Conservation (phyloP, 2,329 filamentous ascomycete species). For the Claviceps cyperi region DNA sequence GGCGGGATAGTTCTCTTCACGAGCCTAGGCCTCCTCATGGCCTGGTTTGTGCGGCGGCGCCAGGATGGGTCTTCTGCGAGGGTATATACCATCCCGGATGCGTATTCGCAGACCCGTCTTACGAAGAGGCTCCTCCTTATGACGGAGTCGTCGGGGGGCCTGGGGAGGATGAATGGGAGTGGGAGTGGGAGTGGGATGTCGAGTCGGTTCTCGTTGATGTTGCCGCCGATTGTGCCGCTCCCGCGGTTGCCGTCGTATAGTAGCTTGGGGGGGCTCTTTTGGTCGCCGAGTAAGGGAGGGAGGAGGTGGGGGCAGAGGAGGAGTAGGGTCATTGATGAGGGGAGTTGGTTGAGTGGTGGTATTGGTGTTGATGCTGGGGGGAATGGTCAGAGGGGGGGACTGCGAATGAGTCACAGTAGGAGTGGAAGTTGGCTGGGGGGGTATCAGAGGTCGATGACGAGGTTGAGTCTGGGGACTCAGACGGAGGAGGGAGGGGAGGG, state of each 20-base stretch:
- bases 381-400: not conserved
- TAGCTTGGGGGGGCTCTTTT: conserved; percentile 14
- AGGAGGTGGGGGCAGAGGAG: not conserved
- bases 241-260: conserved; percentile 21
- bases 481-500: conserved; percentile 12
- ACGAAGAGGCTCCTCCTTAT: conserved; percentile 16
- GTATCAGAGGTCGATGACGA: conserved; percentile 16
- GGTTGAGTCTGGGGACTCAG: conserved; percentile 16
- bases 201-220: conserved; percentile 17
- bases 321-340: not conserved
- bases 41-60: conserved; percentile 20
- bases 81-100: conserved; percentile 16
- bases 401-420: conserved; percentile 3
- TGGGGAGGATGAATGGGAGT: not conserved
- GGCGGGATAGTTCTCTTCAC: conserved; percentile 32
- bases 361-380: conserved; percentile 12
- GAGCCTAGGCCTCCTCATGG: conserved; percentile 26
- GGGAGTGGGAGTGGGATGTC: conserved; percentile 10
- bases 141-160: conserved; percentile 5
- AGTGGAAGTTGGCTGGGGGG: conserved; percentile 20
- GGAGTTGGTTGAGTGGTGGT: conserved; percentile 20
- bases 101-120: conserved; percentile 15
- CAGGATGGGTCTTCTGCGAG: conserved; percentile 10
- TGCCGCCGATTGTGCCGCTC: conserved; percentile 14
- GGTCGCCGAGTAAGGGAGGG: conserved; percentile 7